Percentiles rank a stretch among this genome's conserved stretches.
Evolutionary conservation across 106 monocot genomes (phyloP).

Genomic region (Apostasia ramifera): DNA sequence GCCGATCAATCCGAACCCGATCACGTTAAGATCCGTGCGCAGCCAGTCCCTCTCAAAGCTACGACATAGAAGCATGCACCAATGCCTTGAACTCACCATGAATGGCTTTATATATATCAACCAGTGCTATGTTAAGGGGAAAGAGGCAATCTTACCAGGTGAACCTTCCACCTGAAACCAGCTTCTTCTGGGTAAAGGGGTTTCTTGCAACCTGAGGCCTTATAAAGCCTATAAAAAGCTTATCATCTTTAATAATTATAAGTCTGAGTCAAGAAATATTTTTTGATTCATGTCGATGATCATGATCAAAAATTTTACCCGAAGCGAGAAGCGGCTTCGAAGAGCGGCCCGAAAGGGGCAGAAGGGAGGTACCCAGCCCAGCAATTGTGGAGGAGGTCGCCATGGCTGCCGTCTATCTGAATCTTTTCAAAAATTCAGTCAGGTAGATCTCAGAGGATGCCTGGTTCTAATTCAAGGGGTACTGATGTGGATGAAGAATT

Average conservation of each 20-base stretch:
- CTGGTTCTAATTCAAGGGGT: neutral
- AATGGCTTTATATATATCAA: neutral
- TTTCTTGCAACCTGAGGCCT: slow-evolving; percentile 46
- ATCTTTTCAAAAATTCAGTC: neutral
- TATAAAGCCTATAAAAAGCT: slow-evolving; percentile 34
- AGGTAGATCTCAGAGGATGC: too few relatives aligned
- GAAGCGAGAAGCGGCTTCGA: slow-evolving; percentile 29
- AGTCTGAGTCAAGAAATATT: neutral
- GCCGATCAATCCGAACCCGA: slow-evolving; percentile 66
- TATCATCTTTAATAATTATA: neutral
- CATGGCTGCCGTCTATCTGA: slow-evolving; percentile 38
- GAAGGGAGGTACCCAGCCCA: slow-evolving; percentile 30
- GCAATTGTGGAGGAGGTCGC: slow-evolving; percentile 36
- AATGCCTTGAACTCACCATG: neutral
- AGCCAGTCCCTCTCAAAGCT: slow-evolving; percentile 80
- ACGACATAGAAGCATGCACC: neutral
- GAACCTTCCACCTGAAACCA: slow-evolving; percentile 52
- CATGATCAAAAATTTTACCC: slow-evolving; percentile 1
- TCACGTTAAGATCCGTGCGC: slow-evolving; percentile 42
- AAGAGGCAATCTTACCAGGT: slow-evolving; percentile 39
- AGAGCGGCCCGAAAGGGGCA: slow-evolving; percentile 13
- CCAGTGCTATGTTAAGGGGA: too few relatives aligned
- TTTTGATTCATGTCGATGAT: neutral
- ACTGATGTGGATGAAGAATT: too few relatives aligned
- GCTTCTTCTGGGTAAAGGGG: slow-evolving; percentile 35